A percentile compares a stretch with the other conserved stretches of the same genome.
Conservation (phyloP, 78 protist genomes). For the Cavenderia fasciculata region DNA sequence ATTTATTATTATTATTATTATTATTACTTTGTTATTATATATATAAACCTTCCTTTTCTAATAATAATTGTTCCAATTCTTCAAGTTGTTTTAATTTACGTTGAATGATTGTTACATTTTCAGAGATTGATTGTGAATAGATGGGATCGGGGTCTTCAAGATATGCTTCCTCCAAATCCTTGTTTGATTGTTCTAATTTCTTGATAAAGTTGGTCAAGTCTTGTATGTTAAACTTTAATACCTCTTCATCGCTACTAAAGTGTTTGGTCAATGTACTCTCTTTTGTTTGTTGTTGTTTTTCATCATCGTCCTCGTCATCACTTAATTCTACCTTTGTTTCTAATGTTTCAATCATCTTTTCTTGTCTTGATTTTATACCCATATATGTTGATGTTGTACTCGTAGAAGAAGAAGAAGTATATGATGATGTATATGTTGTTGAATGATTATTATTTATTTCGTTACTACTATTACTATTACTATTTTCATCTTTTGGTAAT, state of each 20-base stretch:
- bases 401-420: too few species aligned
- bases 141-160: conserved; percentile 49
- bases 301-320: conserved; percentile 54
- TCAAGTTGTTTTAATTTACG: conserved; percentile 11
- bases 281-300: conserved; percentile 4
- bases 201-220: conserved; percentile 14
- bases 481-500: too few species aligned
- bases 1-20: too few species aligned
- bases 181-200: conserved; percentile 42
- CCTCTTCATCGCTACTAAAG: conserved; percentile 47
- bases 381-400: too few species aligned
- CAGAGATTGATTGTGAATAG: conserved; percentile 31
- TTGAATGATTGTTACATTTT: conserved; percentile 32
- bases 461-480: too few species aligned
- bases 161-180: conserved; percentile 35
- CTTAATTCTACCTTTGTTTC: too few species aligned
- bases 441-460: too few species aligned
- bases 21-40: too few species aligned
- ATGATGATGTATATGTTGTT: too few species aligned
- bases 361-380: too few species aligned
- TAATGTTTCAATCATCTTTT: too few species aligned
- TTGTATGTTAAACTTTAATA: conserved; percentile 18
- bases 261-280: conserved; percentile 22
- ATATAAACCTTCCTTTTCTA: conserved; percentile 24
- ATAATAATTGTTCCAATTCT: background rate